These are phyloP conservation scores for Cytospora chrysosperma DNA, from an alignment of 2,329 filamentous ascomycete genomes.

Conservation along the genomic window DNA sequence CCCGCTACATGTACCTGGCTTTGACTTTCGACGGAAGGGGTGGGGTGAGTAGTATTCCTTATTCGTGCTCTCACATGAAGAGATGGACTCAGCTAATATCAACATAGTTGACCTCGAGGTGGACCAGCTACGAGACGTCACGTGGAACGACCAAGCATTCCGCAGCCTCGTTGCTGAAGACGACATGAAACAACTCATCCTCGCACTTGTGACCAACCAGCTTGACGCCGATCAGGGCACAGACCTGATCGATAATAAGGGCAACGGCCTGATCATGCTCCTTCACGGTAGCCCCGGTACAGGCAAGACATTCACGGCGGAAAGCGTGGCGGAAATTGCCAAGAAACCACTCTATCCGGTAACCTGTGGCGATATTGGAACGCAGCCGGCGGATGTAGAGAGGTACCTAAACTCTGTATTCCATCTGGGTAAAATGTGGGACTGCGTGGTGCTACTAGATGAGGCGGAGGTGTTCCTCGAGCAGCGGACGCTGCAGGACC, in stretches of 20 bases:
- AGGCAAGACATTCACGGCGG: constrained; percentile 39
- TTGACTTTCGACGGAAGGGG: too few relatives aligned
- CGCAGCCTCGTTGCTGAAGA: constrained; percentile 27
- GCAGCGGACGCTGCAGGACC: constrained; percentile 34
- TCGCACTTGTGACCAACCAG: constrained; percentile 31
- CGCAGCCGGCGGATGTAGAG: constrained; percentile 31
- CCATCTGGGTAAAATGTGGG: constrained; percentile 31
- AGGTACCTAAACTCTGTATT: constrained; percentile 34
- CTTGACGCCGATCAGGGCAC: constrained; percentile 28
- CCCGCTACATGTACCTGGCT: too few relatives aligned
- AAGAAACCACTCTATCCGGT: constrained; percentile 37
- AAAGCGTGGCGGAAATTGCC: constrained; percentile 37
- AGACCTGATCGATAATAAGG: constrained; percentile 38
- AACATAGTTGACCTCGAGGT: constrained; percentile 26
- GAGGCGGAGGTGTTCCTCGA: constrained; percentile 32
- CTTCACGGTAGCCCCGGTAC: constrained; percentile 37
- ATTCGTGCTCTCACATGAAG: too few relatives aligned
- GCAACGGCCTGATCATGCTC: constrained; percentile 36
- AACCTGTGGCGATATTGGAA: constrained; percentile 40
- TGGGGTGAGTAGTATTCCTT: too few relatives aligned
- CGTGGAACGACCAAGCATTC: constrained; percentile 28
- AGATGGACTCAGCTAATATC: too few relatives aligned
- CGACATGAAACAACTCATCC: constrained; percentile 31
- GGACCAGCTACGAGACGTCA: constrained; percentile 25
- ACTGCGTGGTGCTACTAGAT: constrained; percentile 29